Evolutionary conservation across 225 moss, liverwort and hornwort genomes (phyloP), one percentile per base, ranked within the genome.

Genomic region (Anthoceros angustus): DNA sequence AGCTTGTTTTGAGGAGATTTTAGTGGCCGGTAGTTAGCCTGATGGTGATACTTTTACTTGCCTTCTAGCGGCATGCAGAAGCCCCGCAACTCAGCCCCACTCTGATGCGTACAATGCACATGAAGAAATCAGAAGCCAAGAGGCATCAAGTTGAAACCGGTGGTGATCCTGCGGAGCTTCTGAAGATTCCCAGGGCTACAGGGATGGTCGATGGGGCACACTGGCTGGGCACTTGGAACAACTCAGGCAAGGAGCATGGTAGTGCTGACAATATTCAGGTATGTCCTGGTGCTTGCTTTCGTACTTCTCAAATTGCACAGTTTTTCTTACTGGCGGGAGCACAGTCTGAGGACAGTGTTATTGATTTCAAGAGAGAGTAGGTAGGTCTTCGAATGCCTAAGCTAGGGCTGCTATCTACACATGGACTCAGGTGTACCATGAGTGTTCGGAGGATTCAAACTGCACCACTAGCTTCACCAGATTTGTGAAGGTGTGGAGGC

Each of bases 131-230:
- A 84, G n/a, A 88, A 32, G 89, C 86, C 0, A 89, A 79, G 71
- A 73, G 92, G 48, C 68, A 49, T 38, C 92, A 93, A 49, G 77
- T 93, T 40, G 92, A 93, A 64, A 72, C 83, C 0, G 87, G 87
- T 20, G 72, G 61, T 25, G 92, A 89, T 74, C 81, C 83, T 7
- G 69, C 80, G 10, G 81, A 88, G 50, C 79, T 72, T 9, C 82
- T 93, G 12, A 93, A 87, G 39, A 74, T 85, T 20, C 79, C 81
- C 1, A 93, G 89, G 73, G 92, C 92, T 5, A 93, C 92, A 11
- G 89, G 92, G 92, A 93, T 93, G 92, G 92, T 86, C 6, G 92
- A 93, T 73, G 92, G 92, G 1, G 85, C 92, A 10, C 92, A 93
- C 65, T 93, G 92, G 92, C 92, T 89, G 2, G 92, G 92, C 18